These are phyloP conservation scores for Murraya paniculata DNA, from an alignment of 345 rosid species.

Conservation along the genomic window DNA sequence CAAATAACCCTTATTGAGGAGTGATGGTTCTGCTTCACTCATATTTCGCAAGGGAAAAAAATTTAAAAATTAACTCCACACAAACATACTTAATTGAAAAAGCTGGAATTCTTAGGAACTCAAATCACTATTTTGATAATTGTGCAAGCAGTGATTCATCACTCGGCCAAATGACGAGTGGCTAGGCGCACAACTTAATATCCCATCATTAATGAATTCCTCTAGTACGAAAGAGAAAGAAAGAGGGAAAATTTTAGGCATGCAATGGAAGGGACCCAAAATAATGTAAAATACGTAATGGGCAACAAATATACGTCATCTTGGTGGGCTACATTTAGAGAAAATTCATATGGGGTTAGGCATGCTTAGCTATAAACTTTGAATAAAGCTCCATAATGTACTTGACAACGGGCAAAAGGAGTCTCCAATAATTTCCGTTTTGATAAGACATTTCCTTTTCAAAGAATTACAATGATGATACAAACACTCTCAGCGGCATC, in stretches of 20 bases:
- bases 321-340: not conserved
- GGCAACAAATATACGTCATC: slow-evolving; percentile 16
- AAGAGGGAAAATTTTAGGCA: not conserved
- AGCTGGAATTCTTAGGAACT: too few relatives aligned
- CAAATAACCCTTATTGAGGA: too few relatives aligned
- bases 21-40: too few relatives aligned
- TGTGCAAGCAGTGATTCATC: too few relatives aligned
- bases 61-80: too few relatives aligned
- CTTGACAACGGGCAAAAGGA: not conserved
- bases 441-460: not conserved
- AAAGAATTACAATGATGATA: slow-evolving; percentile 6
- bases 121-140: too few relatives aligned
- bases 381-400: too few relatives aligned
- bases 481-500: slow-evolving; percentile 2
- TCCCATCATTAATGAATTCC: too few relatives aligned
- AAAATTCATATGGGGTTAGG: not conserved
- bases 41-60: too few relatives aligned
- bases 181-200: too few relatives aligned
- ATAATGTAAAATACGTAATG: not conserved
- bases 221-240: not conserved
- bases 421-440: not conserved
- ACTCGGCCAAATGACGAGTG: too few relatives aligned
- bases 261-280: not conserved
- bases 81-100: too few relatives aligned
- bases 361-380: not conserved